phyloP scores from a whole-genome alignment of 2,329 filamentous ascomycete species.

The Ilyonectria mors-panacis region DNA sequence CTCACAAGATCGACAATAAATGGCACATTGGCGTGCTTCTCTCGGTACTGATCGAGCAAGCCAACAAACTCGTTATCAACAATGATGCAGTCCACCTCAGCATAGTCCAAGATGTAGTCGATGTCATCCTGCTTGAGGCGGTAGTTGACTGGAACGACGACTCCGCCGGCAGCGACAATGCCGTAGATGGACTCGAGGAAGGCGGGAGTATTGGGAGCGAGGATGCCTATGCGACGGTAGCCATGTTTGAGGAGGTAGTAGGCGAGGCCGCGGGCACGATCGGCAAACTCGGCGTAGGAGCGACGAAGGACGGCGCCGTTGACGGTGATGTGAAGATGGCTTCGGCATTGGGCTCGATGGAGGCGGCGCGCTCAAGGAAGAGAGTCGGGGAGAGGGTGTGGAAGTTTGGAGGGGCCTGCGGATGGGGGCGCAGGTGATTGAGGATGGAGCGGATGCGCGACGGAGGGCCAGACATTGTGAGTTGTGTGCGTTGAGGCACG shows the following conservation, averaged over 20 bases:
- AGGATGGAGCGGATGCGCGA: slow-evolving; percentile 73
- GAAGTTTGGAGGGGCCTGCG: slow-evolving; percentile 69
- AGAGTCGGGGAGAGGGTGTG: slow-evolving; percentile 89
- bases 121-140: slow-evolving; percentile 87
- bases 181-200: slow-evolving; percentile 94
- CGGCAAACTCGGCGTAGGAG: slow-evolving; percentile 85
- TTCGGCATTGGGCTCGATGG: slow-evolving; percentile 87
- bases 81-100: slow-evolving; percentile 89
- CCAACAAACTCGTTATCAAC: slow-evolving; percentile 85
- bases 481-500: neutral
- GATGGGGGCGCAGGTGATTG: slow-evolving; percentile 61
- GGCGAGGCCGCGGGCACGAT: slow-evolving; percentile 88
- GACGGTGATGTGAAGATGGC: slow-evolving; percentile 90
- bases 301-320: slow-evolving; percentile 82
- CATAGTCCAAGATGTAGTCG: slow-evolving; percentile 89
- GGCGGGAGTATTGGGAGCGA: slow-evolving; percentile 93
- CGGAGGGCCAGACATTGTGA: slow-evolving; percentile 73
- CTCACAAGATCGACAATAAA: slow-evolving; percentile 80
- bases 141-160: slow-evolving; percentile 78
- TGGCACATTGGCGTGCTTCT: slow-evolving; percentile 73
- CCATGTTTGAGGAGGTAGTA: slow-evolving; percentile 86
- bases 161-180: slow-evolving; percentile 83
- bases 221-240: slow-evolving; percentile 84
- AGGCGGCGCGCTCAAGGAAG: slow-evolving; percentile 88
- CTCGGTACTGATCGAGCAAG: slow-evolving; percentile 77